Evolutionary conservation across 108 stramenopile species (phyloP).

Genomic region (Mediolabrus comicus): DNA sequence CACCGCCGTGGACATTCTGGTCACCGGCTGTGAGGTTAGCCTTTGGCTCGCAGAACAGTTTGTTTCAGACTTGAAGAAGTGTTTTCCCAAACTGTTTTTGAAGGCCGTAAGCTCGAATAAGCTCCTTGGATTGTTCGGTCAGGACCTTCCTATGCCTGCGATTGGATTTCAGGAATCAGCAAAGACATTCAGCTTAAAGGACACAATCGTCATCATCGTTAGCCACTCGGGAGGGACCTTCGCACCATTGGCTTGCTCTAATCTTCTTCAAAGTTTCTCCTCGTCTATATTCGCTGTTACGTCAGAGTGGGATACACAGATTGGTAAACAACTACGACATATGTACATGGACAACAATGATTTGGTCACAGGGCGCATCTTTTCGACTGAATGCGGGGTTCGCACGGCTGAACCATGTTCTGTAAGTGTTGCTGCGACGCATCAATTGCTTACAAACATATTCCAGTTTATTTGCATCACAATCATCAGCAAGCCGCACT

Average conservation of each 20-base stretch:
- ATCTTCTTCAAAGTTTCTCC: slow-evolving; percentile 48
- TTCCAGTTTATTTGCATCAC: slow-evolving; percentile 56
- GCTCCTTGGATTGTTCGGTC: slow-evolving; percentile 71
- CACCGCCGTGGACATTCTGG: slow-evolving; percentile 58
- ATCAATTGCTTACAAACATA: slow-evolving; percentile 68
- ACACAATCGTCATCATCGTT: slow-evolving; percentile 71
- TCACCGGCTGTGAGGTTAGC: slow-evolving; percentile 81
- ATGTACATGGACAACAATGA: slow-evolving; percentile 36
- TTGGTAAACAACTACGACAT: slow-evolving; percentile 64
- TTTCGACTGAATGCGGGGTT: slow-evolving; percentile 67
- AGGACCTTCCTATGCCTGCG: slow-evolving; percentile 61
- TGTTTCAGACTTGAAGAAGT: slow-evolving; percentile 67
- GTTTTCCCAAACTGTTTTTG: slow-evolving; percentile 67
- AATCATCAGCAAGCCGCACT: slow-evolving; percentile 52
- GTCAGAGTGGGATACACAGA: slow-evolving; percentile 60
- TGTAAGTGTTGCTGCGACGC: slow-evolving; percentile 65
- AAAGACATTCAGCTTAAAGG: slow-evolving; percentile 44
- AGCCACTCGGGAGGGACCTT: slow-evolving; percentile 75
- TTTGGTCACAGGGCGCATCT: slow-evolving; percentile 51
- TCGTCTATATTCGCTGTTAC: slow-evolving; percentile 3
- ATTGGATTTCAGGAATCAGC: slow-evolving; percentile 54
- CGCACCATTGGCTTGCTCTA: slow-evolving; percentile 63
- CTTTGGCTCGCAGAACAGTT: slow-evolving; percentile 88
- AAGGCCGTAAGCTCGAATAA: slow-evolving; percentile 74
- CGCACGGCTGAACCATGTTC: slow-evolving; percentile 78